These are phyloP conservation scores for Apostasia shenzhenica DNA, from an alignment of 106 monocot species.

Conservation along the genomic window DNA sequence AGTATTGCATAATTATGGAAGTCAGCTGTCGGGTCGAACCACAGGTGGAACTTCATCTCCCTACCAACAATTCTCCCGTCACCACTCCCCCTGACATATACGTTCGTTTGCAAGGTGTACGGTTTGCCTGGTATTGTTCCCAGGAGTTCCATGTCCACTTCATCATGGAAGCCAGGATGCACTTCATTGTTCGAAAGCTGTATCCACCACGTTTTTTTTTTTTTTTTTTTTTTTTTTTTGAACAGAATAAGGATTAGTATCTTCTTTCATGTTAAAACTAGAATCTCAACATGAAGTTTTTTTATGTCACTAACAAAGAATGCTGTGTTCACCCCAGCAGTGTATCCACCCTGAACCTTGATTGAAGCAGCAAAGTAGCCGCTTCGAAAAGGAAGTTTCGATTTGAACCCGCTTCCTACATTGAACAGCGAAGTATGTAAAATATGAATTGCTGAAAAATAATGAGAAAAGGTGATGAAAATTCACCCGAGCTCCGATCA, in stretches of 20 bases:
- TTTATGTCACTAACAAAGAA: conserved; percentile 38
- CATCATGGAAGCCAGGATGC: conserved; percentile 64
- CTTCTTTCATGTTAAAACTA: too few relatives aligned
- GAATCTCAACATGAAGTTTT: background rate
- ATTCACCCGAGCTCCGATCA: conserved; percentile 38
- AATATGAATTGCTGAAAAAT: background rate
- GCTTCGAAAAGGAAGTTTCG: conserved; percentile 21
- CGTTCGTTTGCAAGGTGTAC: conserved; percentile 66
- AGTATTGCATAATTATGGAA: conserved; percentile 79
- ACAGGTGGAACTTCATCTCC: conserved; percentile 85
- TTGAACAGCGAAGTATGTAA: background rate
- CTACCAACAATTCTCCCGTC: conserved; percentile 71
- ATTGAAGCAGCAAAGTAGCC: conserved; percentile 49
- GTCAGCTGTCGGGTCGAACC: conserved; percentile 80
- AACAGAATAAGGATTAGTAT: background rate
- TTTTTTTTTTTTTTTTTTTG: background rate
- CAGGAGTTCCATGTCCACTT: conserved; percentile 69
- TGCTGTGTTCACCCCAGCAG: conserved; percentile 51
- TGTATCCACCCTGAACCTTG: conserved; percentile 47
- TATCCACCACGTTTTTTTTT: background rate
- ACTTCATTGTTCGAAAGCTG: conserved; percentile 72
- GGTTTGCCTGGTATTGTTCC: conserved; percentile 65
- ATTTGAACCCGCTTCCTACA: conserved; percentile 52
- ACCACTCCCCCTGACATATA: conserved; percentile 67
- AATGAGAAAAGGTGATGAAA: background rate